Evolutionary conservation across 495 filamentous ascomycete species (phyloP).

Genomic region (Lasiosphaeria hispida): DNA sequence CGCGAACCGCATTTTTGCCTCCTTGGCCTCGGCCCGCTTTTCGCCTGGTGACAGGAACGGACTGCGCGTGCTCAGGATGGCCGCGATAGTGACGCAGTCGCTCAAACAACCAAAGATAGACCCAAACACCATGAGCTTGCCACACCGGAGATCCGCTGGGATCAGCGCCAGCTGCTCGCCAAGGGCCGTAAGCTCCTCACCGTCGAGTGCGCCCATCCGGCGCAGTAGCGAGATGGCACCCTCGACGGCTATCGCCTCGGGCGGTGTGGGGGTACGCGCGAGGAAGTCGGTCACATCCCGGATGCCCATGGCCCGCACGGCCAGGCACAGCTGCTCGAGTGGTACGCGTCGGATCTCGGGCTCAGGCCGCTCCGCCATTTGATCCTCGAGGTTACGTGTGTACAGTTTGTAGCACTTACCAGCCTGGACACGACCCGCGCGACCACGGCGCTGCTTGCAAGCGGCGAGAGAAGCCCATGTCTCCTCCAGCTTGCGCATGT

Average conservation of each 20-base stretch:
- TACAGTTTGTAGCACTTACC: slow-evolving; percentile 96
- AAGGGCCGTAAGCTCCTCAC: slow-evolving; percentile 80
- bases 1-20: slow-evolving; percentile 71
- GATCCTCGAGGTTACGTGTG: slow-evolving; percentile 74
- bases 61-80: slow-evolving; percentile 78
- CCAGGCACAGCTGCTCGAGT: slow-evolving; percentile 89
- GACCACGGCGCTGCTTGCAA: slow-evolving; percentile 93
- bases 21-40: slow-evolving; percentile 77
- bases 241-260: slow-evolving; percentile 78
- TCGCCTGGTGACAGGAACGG: slow-evolving; percentile 82
- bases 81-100: slow-evolving; percentile 82
- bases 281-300: slow-evolving; percentile 76
- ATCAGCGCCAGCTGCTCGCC: slow-evolving; percentile 91
- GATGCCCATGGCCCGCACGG: slow-evolving; percentile 92
- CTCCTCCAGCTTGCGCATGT: slow-evolving; percentile 91
- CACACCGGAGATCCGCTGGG: slow-evolving; percentile 87
- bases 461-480: slow-evolving; percentile 94
- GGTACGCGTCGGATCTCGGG: slow-evolving; percentile 92
- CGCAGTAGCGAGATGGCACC: slow-evolving; percentile 74
- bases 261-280: slow-evolving; percentile 82
- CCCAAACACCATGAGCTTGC: slow-evolving; percentile 94
- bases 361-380: slow-evolving; percentile 88
- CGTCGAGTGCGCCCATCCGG: slow-evolving; percentile 84
- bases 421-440: slow-evolving; percentile 86
- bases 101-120: slow-evolving; percentile 90